Conservation (phyloP, 768 basidiomycete species). For the Naganishia vishniacii region DNA sequence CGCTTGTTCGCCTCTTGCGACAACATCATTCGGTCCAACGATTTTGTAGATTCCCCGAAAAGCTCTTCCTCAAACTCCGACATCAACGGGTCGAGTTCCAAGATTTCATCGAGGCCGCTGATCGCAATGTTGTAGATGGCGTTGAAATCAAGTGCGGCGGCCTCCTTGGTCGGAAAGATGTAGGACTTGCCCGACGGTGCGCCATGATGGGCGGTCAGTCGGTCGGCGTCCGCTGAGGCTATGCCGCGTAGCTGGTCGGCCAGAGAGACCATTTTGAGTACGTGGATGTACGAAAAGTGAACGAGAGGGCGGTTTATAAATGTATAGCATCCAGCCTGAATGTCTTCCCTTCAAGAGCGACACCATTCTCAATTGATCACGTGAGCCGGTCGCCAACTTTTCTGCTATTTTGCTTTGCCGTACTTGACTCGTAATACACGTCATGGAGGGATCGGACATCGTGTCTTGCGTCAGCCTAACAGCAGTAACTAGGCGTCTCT, state of each 20-base stretch:
- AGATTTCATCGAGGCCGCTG: conserved; percentile 71
- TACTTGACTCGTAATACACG: too few relatives aligned
- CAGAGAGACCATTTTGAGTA: conserved; percentile 57
- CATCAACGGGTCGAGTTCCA: conserved; percentile 59
- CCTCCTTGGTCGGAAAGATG: conserved; percentile 75
- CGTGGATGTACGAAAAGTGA: not conserved
- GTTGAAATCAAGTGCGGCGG: conserved; percentile 79
- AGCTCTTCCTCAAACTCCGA: conserved; percentile 62
- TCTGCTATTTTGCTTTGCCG: too few relatives aligned
- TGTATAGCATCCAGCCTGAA: too few relatives aligned
- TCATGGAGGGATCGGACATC: too few relatives aligned
- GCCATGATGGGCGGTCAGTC: conserved; percentile 61
- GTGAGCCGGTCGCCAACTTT: not conserved
- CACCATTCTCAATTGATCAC: not conserved
- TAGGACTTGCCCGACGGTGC: conserved; percentile 64
- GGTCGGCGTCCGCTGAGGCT: conserved; percentile 68
- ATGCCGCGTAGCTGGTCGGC: conserved; percentile 73
- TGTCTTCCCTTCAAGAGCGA: not conserved
- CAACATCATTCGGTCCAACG: conserved; percentile 71
- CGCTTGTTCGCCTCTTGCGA: conserved; percentile 59
- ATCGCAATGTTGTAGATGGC: conserved; percentile 72
- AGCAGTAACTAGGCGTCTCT: too few relatives aligned
- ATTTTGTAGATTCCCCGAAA: conserved; percentile 73
- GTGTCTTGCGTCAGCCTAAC: too few relatives aligned
- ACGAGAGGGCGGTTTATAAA: too few relatives aligned